Conservation (phyloP, 495 filamentous ascomycete species). For the Penicillium steckii region DNA sequence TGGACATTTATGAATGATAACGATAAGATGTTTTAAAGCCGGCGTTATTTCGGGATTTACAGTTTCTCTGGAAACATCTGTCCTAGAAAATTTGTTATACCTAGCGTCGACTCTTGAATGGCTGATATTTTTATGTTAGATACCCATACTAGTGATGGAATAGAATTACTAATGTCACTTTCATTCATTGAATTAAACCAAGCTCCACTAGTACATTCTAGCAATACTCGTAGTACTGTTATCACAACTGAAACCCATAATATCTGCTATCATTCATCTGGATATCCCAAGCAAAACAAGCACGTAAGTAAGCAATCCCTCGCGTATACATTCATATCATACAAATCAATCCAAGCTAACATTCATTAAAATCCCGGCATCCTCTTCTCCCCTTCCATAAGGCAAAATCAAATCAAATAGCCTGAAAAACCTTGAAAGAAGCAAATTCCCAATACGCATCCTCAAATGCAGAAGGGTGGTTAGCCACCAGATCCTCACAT, state of each 20-base stretch:
- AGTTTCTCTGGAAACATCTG: not conserved
- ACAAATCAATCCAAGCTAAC: not conserved
- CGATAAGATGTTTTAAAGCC: not conserved
- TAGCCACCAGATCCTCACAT: conserved; percentile 42
- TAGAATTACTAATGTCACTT: not conserved
- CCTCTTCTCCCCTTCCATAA: too few species aligned
- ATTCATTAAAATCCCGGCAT: too few species aligned
- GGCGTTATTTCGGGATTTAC: not conserved
- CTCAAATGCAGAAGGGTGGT: conserved; percentile 34
- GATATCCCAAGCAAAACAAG: too few species aligned
- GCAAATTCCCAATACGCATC: conserved; percentile 53
- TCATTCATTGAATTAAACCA: not conserved
- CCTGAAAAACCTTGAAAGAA: conserved; percentile 44
- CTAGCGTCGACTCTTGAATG: not conserved
- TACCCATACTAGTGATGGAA: conserved; percentile 9
- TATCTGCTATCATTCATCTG: not conserved
- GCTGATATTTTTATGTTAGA: conserved; percentile 8
- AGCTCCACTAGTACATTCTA: not conserved
- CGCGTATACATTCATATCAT: not conserved
- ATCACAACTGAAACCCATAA: too few species aligned
- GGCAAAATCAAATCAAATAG: conserved; percentile 3
- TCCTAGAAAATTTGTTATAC: not conserved
- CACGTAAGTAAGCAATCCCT: too few species aligned
- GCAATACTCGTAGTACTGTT: not conserved
- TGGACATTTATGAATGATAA: not conserved